A percentile compares a stretch with the other conserved stretches of the same genome.
Conservation (phyloP, 352 stramenopile genomes). For the Phytophthora ohioensis region DNA sequence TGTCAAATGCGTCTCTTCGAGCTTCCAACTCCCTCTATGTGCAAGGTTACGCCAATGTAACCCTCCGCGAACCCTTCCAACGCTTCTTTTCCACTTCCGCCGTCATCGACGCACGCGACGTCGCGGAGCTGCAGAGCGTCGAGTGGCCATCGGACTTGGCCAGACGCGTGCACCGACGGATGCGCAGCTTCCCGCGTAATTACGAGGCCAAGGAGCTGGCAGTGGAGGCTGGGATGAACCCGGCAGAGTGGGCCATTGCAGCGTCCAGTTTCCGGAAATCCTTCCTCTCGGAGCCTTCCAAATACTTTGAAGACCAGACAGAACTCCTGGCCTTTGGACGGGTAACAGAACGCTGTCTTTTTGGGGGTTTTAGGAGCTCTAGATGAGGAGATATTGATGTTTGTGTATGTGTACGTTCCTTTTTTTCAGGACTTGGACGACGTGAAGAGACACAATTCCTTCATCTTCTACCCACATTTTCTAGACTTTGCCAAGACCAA, state of each 20-base stretch:
- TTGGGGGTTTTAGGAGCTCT: not conserved
- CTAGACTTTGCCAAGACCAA: constrained; percentile 61
- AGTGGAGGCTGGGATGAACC: constrained; percentile 73
- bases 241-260: constrained; percentile 65
- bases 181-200: constrained; percentile 74
- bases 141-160: constrained; percentile 52
- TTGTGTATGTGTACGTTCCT: not conserved
- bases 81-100: constrained; percentile 13
- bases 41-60: constrained; percentile 14
- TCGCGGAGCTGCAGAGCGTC: constrained; percentile 3
- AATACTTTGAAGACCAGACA: constrained; percentile 65
- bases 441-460: constrained; percentile 59
- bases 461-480: constrained; percentile 86
- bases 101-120: not conserved
- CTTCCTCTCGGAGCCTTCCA: constrained; percentile 59
- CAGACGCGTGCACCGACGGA: constrained; percentile 52
- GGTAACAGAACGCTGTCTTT: constrained; percentile 22
- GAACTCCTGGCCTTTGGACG: constrained; percentile 66
- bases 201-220: constrained; percentile 74
- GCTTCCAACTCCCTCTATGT: not conserved
- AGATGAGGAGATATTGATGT: constrained; percentile 21
- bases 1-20: not conserved
- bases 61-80: not conserved
- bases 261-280: constrained; percentile 68
- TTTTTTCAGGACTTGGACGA: constrained; percentile 53